Evolutionary conservation across 2,329 filamentous ascomycete species (phyloP), one percentile per base, ranked within the genome.

Genomic region (Aspergillus sclerotialis): DNA sequence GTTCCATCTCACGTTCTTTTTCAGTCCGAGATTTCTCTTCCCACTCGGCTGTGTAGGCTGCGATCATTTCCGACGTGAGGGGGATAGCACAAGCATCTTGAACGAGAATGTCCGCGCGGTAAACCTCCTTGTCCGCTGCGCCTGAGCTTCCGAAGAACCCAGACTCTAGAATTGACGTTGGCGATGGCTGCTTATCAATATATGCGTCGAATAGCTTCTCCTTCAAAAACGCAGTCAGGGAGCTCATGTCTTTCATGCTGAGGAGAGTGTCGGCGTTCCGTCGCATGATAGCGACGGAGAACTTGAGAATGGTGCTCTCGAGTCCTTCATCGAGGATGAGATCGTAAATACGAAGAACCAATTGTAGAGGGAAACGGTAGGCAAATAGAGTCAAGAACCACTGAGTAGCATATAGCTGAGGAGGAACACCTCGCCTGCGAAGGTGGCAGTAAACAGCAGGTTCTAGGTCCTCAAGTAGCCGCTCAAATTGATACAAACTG

Each of bases 301-400:
- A 98, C 49, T 90, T 90, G 33, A 98, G 69, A 46, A 98, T 92
- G 1, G 92, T 92, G 32, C 70, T 72, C 34, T 88, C 85, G 11
- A 98, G 71, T 3, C 93, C 92, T 61, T 96, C 90, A 30, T 86
- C 92, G 12, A 98, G 72, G 33, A 98, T 92, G 36, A 98, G 68
- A 56, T 98, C 92, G 62, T 96, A 98, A 32, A 98, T 93, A 19
- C 92, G 84, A 38, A 98, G 80, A 5, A 98, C 92, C 7, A 98
- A 78, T 56, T 98, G 92, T 6, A 98, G 73, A 7, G 92, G 92
- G 61, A 98, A 98, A 27, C 93, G 84, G 61, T 98, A 98, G 19
- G 90, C 88, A 56, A 98, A 98, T n/a, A 98, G 73, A 0, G 92
- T 98, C 32, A 98, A 74, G 64, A 98, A 98, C 92, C 92, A 98